phyloP scores from a whole-genome alignment of 2,329 filamentous ascomycete genomes.

The Aspergillus uvarum region DNA sequence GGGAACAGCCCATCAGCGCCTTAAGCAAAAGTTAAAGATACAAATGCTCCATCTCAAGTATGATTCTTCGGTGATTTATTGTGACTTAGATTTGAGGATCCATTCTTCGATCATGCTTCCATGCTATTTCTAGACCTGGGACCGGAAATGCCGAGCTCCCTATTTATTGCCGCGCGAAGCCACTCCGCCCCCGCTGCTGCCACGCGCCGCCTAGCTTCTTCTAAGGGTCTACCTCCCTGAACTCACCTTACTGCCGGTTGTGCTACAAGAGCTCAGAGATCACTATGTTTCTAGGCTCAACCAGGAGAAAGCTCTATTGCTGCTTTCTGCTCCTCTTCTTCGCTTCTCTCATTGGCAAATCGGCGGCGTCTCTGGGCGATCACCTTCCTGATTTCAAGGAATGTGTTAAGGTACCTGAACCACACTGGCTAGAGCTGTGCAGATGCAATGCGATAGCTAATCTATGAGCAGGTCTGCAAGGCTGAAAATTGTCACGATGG shows the following conservation, averaged over 20 bases:
- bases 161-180: conserved; percentile 5
- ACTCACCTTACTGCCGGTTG: conserved; percentile 9
- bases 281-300: conserved; percentile 30
- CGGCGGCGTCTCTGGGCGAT: conserved; percentile 76
- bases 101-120: neutral
- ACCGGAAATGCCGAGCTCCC: conserved; percentile 14
- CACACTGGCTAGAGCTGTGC: neutral
- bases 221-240: conserved; percentile 15
- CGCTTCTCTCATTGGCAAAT: conserved; percentile 36
- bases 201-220: conserved; percentile 5
- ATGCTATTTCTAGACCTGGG: neutral
- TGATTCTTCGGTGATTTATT: too few species aligned
- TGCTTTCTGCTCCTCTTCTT: conserved; percentile 35
- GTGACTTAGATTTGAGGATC: too few species aligned
- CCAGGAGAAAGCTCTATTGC: conserved; percentile 20
- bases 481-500: conserved; percentile 73
- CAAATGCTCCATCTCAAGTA: too few species aligned
- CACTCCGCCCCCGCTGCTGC: conserved; percentile 17
- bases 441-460: conserved; percentile 13
- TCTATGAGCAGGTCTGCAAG: conserved; percentile 66
- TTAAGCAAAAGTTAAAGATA: too few species aligned
- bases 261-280: conserved; percentile 15
- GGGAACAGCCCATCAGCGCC: too few species aligned
- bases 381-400: conserved; percentile 80
- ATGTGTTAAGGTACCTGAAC: conserved; percentile 71